phyloP scores from a whole-genome alignment of 179 eudicot species.

The Spergularia azorica region DNA sequence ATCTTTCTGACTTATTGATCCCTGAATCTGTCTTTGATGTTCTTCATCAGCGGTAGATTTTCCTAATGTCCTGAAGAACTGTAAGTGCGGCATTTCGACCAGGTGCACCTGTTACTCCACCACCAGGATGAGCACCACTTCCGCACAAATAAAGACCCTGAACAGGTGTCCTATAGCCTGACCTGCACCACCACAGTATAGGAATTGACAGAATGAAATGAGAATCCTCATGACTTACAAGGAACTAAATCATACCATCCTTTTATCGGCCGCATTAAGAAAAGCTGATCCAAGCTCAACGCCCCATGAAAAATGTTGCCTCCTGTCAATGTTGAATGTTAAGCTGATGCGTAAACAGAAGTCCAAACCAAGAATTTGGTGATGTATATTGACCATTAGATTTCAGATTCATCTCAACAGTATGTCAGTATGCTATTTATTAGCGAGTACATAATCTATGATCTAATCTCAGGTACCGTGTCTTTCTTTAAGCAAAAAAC shows the following conservation, averaged over 20 bases:
- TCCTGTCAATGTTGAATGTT: constrained; percentile 43
- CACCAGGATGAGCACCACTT: constrained; percentile 96
- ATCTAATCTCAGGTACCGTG: no score
- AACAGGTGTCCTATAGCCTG: constrained; percentile 76
- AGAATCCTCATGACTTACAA: background rate
- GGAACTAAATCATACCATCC: constrained; percentile 83
- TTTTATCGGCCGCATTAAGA: constrained; percentile 88
- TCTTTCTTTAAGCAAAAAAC: background rate
- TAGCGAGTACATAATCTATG: no score
- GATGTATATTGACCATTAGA: no score
- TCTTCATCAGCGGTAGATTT: background rate
- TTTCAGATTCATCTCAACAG: no score
- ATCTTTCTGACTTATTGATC: background rate
- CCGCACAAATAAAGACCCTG: constrained; percentile 91
- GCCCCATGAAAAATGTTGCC: constrained; percentile 97
- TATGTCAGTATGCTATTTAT: no score
- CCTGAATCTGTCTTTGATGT: background rate
- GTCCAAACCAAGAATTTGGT: background rate
- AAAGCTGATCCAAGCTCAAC: constrained; percentile 85
- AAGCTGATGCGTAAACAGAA: background rate
- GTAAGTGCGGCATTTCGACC: constrained; percentile 72
- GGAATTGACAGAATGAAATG: background rate
- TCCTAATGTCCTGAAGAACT: constrained; percentile 53
- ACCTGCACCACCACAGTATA: constrained; percentile 42
- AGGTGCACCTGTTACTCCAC: constrained; percentile 90